A percentile compares a stretch with the other conserved stretches of the same genome.
These are phyloP conservation scores for Penicillium samsonianum DNA, from an alignment of 495 filamentous ascomycete species.

Conservation along the genomic window DNA sequence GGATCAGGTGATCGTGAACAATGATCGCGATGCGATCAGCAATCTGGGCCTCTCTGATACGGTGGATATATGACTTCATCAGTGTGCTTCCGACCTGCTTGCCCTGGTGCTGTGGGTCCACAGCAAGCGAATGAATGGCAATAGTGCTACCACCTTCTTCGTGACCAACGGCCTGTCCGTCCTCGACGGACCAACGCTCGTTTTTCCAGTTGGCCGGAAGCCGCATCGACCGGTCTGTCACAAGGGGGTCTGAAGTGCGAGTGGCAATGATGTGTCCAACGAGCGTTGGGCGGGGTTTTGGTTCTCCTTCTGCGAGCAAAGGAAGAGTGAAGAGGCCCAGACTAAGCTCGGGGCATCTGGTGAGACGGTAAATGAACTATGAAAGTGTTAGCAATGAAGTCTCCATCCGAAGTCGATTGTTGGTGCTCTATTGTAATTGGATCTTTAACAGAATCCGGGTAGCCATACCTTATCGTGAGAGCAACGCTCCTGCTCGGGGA, in stretches of 20 bases:
- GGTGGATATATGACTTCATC: constrained; percentile 73
- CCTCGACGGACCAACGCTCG: constrained; percentile 37
- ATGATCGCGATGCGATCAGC: constrained; percentile 76
- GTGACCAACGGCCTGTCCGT: constrained; percentile 55
- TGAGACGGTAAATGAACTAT: constrained; percentile 82
- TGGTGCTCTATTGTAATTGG: neutral
- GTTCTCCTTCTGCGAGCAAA: constrained; percentile 43
- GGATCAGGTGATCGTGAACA: constrained; percentile 68
- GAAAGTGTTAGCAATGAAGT: constrained; percentile 13
- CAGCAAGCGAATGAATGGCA: constrained; percentile 78
- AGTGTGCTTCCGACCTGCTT: constrained; percentile 74
- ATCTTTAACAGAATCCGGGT: neutral
- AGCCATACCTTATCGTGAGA: constrained; percentile 74
- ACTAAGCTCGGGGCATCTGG: constrained; percentile 73
- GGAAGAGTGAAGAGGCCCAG: constrained; percentile 74
- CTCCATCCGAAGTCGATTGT: neutral
- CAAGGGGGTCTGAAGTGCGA: constrained; percentile 55
- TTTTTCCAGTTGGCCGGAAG: constrained; percentile 65
- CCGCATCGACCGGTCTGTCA: constrained; percentile 79
- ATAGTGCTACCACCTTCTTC: constrained; percentile 73
- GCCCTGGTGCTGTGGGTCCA: constrained; percentile 72
- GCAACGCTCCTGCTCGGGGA: constrained; percentile 70
- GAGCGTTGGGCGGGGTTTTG: constrained; percentile 56
- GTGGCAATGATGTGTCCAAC: constrained; percentile 82
- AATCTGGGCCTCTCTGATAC: constrained; percentile 63